Evolutionary conservation across 2,329 filamentous ascomycete species (phyloP), one percentile per base, ranked within the genome.

Genomic region (Phaeophleospora eucalypticola): DNA sequence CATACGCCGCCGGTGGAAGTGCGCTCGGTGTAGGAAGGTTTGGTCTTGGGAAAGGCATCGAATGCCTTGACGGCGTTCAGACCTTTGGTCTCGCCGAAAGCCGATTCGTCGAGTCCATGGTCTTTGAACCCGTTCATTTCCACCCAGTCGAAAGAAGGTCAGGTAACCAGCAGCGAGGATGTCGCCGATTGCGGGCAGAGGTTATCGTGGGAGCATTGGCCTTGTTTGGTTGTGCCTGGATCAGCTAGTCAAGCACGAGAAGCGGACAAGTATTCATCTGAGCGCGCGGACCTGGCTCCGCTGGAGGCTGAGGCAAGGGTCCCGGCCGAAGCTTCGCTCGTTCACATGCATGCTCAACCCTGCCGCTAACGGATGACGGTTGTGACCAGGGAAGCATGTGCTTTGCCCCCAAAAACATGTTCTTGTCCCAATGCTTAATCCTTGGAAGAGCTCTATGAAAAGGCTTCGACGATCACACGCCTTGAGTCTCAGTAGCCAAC

Each of bases 21-120:
- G 56, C 84, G 81, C 38, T 86, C 84, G 45, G 93, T 84, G 71
- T 96, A 98, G 64, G 91, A 89, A 14, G 90, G 82, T 74, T 97
- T 97, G 44, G 91, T 88, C 77, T 98, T 97, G 57, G 93, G 91
- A 68, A 98, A 98, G 57, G 90, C 91, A 75, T 98, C 93, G 70
- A 98, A 98, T 49, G 91, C 89, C 69, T 84, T 84, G 62, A 95
- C 71, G 47, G 77, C 68, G 43, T 67, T 70, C 48, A 77, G 61
- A 46, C 80, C 77, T 47, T 75, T 76, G 65, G 33, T 45, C 59
- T 87, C 83, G 63, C 81, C 86, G 72, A 95, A 95, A 54, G 81
- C 74, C 67, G 86, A 85, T 61, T 95, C 89, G 63, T 89, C 79
- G 59, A 90, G 78, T 57, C 76, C 76, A 58, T 80, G 77, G 53